Base-by-base conservation (phyloP, 2,329 filamentous ascomycete genomes). In the Apiospora koreana region DNA sequence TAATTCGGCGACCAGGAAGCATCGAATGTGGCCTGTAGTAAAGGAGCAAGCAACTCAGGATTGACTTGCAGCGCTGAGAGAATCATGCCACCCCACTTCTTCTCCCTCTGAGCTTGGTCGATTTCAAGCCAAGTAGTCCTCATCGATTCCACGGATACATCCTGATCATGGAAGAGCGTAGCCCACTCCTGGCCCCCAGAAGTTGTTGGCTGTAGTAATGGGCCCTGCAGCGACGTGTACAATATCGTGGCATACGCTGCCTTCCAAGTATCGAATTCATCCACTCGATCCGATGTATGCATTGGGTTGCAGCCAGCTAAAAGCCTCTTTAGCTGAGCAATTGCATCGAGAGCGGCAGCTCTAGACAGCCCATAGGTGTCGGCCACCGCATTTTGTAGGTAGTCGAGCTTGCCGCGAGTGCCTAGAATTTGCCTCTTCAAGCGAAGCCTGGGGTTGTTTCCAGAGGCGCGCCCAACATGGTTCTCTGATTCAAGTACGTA, bases 251-350 rank as follows among this genome's bases (percentile, higher is more conserved):
- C 67, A 43, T 76, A 74, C 46, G 70, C 67, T 23, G 43, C 70
- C 71, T 80, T 80, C 78, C 78, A 80, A 3, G 48, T 10, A 54
- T 76, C 70, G 70, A 74, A 79, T 31, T 68, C 46, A 68, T 78
- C 76, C 12, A 79, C 72, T 28, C 67, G 74, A 35, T 9, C n/a
- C 5, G 70, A 74, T 12, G 72, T 72, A 21, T 71, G 69, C 2
- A 45, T 1, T 10, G n/a, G 31, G 21, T 25, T 48, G 7, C 58
- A 58, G 10, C 71, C 73, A 69, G 71, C 67, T 45, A 79, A 73
- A 31, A 78, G 41, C 43, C 75, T 75, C 71, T 74, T 66, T 58
- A 80, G 42, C 62, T 80, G 78, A 43, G 58, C 54, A n/a, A 75
- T 70, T 14, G 78, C 73, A 69, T 77, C 74, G 18, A 66, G 70